Conservation (phyloP, 257 asterid species). For the Fraxinus pennsylvanica region DNA sequence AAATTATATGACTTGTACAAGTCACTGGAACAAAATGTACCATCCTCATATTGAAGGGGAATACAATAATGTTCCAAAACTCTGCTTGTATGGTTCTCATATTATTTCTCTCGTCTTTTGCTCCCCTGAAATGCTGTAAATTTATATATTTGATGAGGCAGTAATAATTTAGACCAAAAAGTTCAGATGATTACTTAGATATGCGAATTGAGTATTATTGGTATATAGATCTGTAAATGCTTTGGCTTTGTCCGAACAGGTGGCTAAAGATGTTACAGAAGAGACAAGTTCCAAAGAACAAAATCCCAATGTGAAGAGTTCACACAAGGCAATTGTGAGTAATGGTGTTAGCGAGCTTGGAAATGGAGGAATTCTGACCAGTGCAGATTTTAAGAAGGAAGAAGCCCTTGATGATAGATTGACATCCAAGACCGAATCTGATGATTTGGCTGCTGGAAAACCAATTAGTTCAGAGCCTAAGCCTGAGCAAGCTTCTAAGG, state of each 20-base stretch:
- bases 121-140: not conserved
- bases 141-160: constrained; percentile 1
- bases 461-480: constrained; percentile 40
- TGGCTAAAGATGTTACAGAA: constrained; percentile 44
- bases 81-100: not conserved
- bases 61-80: not conserved
- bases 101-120: not conserved
- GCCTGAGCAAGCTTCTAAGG: constrained; percentile 31
- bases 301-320: constrained; percentile 33
- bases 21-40: not conserved
- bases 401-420: constrained; percentile 42
- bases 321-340: constrained; percentile 47
- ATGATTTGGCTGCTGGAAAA: constrained; percentile 43
- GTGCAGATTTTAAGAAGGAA: constrained; percentile 37
- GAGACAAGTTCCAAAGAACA: constrained; percentile 43
- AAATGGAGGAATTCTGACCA: constrained; percentile 31
- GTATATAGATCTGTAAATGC: constrained; percentile 10
- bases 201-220: constrained; percentile 10
- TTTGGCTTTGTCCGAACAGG: constrained; percentile 22
- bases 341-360: constrained; percentile 52
- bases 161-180: not conserved
- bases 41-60: not conserved
- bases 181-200: constrained; percentile 2
- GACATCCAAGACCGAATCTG: constrained; percentile 41
- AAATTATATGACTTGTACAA: not conserved